phyloP scores from a whole-genome alignment of 2,329 filamentous ascomycete genomes.

The Trichoderma atrobrunneum region DNA sequence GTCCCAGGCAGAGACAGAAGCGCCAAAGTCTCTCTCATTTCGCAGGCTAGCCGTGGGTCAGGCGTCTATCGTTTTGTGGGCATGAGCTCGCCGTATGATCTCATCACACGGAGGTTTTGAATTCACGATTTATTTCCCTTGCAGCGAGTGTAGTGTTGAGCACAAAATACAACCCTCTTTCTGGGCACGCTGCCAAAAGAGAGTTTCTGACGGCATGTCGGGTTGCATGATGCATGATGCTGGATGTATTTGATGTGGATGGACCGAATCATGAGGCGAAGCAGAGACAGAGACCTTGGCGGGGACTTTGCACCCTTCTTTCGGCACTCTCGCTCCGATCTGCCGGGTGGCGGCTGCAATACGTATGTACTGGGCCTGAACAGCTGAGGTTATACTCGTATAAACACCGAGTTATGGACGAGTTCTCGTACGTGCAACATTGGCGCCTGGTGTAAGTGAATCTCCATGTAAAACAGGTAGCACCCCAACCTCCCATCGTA shows the following conservation, averaged over 20 bases:
- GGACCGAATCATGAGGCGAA: slow-evolving; percentile 5
- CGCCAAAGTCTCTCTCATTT: background rate
- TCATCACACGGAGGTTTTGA: background rate
- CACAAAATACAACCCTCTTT: background rate
- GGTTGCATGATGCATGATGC: background rate
- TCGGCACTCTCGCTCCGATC: slow-evolving; percentile 15
- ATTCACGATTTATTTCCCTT: background rate
- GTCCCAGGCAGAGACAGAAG: background rate
- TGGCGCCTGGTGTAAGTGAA: background rate
- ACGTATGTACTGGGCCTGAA: background rate
- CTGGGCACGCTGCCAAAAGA: background rate
- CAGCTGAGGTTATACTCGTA: background rate
- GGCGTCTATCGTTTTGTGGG: slow-evolving; percentile 12
- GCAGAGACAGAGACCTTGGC: background rate
- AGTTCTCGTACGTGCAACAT: no score
- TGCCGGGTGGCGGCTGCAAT: background rate
- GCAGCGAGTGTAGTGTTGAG: background rate
- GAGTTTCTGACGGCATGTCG: background rate
- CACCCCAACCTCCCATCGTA: background rate
- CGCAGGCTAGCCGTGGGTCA: slow-evolving; percentile 9
- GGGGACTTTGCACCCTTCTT: background rate
- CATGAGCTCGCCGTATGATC: background rate
- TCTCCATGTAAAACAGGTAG: background rate
- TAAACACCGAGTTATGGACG: background rate
- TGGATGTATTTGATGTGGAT: background rate